A percentile compares a stretch with the other conserved stretches of the same genome.
Conservation (phyloP, 352 stramenopile species). For the Pythium folliculosum region DNA sequence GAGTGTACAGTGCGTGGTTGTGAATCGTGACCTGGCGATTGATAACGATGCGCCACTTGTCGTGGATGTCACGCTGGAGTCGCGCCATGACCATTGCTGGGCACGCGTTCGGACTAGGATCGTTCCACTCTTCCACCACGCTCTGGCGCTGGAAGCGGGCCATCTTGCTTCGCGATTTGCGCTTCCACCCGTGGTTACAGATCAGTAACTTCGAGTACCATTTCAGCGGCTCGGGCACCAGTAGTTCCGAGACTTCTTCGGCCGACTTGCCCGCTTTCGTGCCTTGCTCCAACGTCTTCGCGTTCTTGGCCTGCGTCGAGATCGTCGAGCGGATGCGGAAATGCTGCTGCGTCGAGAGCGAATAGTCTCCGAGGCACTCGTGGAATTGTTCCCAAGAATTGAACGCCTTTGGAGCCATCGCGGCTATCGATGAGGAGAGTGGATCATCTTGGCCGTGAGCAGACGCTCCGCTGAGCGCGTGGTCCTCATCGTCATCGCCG, state of each 20-base stretch:
- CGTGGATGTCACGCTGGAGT: constrained; percentile 61
- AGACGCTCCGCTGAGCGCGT: neutral
- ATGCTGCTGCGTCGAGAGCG: constrained; percentile 55
- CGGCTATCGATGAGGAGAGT: constrained; percentile 15
- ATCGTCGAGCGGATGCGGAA: constrained; percentile 80
- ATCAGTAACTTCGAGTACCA: constrained; percentile 84
- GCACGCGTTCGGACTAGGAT: constrained; percentile 33
- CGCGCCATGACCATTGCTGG: constrained; percentile 71
- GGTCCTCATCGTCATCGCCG: constrained; percentile 20
- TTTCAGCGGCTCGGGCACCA: constrained; percentile 57
- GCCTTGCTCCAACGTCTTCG: constrained; percentile 46
- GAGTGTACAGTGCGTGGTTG: constrained; percentile 43
- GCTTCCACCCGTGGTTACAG: constrained; percentile 76
- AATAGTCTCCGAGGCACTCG: constrained; percentile 55
- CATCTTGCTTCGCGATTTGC: constrained; percentile 52
- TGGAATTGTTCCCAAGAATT: constrained; percentile 65
- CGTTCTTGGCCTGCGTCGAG: constrained; percentile 58
- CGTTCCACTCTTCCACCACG: neutral
- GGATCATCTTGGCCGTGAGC: neutral
- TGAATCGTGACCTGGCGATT: constrained; percentile 68
- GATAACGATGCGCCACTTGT: constrained; percentile 67
- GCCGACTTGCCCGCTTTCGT: constrained; percentile 39
- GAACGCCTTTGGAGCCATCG: constrained; percentile 50
- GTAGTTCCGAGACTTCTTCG: constrained; percentile 27
- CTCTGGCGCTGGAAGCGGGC: constrained; percentile 7